A percentile compares a stretch with the other conserved stretches of the same genome.
These are phyloP conservation scores for Agrostemma githago DNA, from an alignment of 148 eudicot species.

Conservation along the genomic window DNA sequence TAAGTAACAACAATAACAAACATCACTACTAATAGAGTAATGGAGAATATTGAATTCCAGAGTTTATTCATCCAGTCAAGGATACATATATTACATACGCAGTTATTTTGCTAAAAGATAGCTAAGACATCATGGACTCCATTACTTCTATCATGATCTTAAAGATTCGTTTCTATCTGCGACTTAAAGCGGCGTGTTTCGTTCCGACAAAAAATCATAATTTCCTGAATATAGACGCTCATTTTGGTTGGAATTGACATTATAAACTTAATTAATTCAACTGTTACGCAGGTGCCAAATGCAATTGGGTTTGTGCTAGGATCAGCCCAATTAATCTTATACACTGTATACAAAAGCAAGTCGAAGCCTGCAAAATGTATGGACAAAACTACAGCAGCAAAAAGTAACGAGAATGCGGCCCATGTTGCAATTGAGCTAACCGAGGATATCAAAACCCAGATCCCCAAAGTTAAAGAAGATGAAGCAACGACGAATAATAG, in stretches of 20 bases:
- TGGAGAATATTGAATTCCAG: too few relatives aligned
- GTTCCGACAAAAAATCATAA: too few relatives aligned
- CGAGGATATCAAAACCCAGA: too few relatives aligned
- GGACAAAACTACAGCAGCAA: background rate
- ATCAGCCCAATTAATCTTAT: slow-evolving; percentile 17
- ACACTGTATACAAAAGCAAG: slow-evolving; percentile 5
- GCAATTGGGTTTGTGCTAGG: slow-evolving; percentile 11
- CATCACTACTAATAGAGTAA: too few relatives aligned
- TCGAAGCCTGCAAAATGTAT: background rate
- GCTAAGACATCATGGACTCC: too few relatives aligned
- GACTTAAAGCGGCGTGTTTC: too few relatives aligned
- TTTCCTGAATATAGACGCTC: background rate
- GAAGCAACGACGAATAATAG: background rate
- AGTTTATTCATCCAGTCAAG: too few relatives aligned
- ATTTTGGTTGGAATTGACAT: background rate
- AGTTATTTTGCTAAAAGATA: too few relatives aligned
- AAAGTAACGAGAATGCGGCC: background rate
- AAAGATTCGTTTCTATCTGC: too few relatives aligned
- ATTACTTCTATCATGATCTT: too few relatives aligned
- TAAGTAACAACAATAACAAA: too few relatives aligned
- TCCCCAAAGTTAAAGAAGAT: background rate
- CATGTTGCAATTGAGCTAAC: background rate
- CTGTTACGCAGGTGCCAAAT: slow-evolving; percentile 7
- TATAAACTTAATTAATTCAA: background rate
- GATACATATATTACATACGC: too few relatives aligned